Evolutionary conservation across 805 yeast genomes (phyloP).

Genomic region (Metschnikowia dekortorum): DNA sequence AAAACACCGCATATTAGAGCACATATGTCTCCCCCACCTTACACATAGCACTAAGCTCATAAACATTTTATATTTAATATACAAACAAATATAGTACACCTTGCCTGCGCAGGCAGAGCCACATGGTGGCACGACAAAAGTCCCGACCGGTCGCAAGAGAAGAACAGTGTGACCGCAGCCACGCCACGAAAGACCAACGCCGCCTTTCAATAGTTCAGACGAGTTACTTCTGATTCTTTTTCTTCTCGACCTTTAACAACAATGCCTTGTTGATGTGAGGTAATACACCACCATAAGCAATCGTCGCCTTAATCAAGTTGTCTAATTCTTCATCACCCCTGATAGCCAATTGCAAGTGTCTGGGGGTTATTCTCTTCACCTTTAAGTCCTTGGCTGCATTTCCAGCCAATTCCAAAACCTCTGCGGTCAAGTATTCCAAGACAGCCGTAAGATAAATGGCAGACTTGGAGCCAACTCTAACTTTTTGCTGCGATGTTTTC

Average conservation of each 20-base stretch:
- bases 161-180: conserved; percentile 1
- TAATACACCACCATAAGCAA: conserved; percentile 33
- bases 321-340: conserved; percentile 31
- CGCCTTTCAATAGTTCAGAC: neutral
- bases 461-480: conserved; percentile 77
- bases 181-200: neutral
- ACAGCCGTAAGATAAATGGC: conserved; percentile 52
- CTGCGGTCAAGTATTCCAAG: conserved; percentile 29
- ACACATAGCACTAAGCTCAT: neutral
- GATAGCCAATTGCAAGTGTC: conserved; percentile 31
- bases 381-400: conserved; percentile 31
- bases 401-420: conserved; percentile 31
- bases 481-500: conserved; percentile 78
- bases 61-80: conserved; percentile 10
- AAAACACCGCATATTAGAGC: neutral
- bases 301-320: conserved; percentile 31
- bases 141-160: neutral
- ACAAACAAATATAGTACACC: conserved; percentile 18
- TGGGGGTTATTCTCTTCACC: conserved; percentile 31
- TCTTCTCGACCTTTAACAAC: conserved; percentile 29
- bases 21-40: neutral
- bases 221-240: conserved; percentile 20
- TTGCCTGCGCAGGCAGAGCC: conserved; percentile 2
- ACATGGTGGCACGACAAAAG: neutral
- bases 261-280: conserved; percentile 32